These are phyloP conservation scores for Xylaria telfairii DNA, from an alignment of 495 filamentous ascomycete species.

Conservation along the genomic window DNA sequence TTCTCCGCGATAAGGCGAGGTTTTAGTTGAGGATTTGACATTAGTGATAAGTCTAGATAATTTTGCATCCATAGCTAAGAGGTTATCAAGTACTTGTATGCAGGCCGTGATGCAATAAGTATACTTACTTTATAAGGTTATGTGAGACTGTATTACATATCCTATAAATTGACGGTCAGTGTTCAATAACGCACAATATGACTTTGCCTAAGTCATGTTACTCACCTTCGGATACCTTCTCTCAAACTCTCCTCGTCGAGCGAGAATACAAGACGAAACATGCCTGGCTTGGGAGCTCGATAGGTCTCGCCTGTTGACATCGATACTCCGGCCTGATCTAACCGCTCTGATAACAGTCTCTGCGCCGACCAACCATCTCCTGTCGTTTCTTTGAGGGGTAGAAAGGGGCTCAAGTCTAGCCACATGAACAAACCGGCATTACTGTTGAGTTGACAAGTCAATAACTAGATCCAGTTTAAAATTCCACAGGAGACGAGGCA, in stretches of 20 bases:
- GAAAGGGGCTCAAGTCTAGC: conserved; percentile 55
- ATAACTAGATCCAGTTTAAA: background rate
- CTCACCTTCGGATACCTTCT: conserved; percentile 53
- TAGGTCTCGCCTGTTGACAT: conserved; percentile 51
- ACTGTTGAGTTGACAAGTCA: conserved; percentile 27
- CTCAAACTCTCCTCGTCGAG: conserved; percentile 44
- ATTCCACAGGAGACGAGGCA: background rate
- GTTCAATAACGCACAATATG: background rate
- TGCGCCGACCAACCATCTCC: conserved; percentile 33
- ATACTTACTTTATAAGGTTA: background rate
- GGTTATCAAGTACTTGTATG: no score
- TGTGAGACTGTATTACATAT: background rate
- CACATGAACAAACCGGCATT: conserved; percentile 68
- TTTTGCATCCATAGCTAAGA: no score
- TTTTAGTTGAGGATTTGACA: background rate
- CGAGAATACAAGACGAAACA: conserved; percentile 60
- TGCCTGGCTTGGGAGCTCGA: conserved; percentile 54
- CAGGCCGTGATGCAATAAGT: background rate
- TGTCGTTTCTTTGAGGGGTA: conserved; percentile 29
- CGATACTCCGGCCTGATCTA: background rate
- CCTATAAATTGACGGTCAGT: background rate
- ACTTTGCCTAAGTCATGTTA: background rate
- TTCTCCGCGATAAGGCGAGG: background rate
- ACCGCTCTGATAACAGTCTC: background rate
- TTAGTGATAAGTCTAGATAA: background rate